These are phyloP conservation scores for Sugiyamaella marilandica DNA, from an alignment of 805 yeast species.

Conservation along the genomic window DNA sequence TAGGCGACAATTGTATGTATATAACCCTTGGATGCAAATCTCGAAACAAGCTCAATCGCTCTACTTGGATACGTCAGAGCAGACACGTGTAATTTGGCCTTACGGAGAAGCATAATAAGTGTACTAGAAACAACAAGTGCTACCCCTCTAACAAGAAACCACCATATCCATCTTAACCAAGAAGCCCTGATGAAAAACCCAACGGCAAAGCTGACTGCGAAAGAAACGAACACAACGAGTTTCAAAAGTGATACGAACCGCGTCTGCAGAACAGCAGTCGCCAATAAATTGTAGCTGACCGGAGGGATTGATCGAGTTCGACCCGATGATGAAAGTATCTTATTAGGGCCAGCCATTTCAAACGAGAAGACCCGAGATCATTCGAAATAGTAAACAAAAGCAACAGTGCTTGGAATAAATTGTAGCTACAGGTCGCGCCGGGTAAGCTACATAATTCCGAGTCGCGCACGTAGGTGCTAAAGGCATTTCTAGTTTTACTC, in stretches of 20 bases:
- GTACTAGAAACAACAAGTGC: constrained; percentile 10
- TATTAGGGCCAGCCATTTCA: background rate
- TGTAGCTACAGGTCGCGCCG: background rate
- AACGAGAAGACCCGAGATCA: background rate
- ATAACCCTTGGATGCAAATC: constrained; percentile 2
- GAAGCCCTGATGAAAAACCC: background rate
- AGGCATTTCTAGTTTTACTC: too few species aligned
- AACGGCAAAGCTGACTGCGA: background rate
- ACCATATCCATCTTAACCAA: constrained; percentile 17
- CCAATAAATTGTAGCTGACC: background rate
- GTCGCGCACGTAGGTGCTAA: too few species aligned
- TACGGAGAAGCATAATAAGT: constrained; percentile 16
- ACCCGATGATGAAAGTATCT: background rate
- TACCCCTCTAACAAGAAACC: constrained; percentile 13
- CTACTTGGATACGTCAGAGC: constrained; percentile 12
- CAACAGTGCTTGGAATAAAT: background rate
- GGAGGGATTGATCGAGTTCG: background rate
- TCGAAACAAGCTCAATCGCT: background rate
- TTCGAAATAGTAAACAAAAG: background rate
- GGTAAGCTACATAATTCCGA: too few species aligned
- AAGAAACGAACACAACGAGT: background rate
- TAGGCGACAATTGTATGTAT: constrained; percentile 4
- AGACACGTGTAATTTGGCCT: constrained; percentile 13
- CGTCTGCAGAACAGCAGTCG: background rate
- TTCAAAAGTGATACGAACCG: background rate